Conservation (phyloP, 2,329 filamentous ascomycete species). For the Colletotrichum siamense region DNA sequence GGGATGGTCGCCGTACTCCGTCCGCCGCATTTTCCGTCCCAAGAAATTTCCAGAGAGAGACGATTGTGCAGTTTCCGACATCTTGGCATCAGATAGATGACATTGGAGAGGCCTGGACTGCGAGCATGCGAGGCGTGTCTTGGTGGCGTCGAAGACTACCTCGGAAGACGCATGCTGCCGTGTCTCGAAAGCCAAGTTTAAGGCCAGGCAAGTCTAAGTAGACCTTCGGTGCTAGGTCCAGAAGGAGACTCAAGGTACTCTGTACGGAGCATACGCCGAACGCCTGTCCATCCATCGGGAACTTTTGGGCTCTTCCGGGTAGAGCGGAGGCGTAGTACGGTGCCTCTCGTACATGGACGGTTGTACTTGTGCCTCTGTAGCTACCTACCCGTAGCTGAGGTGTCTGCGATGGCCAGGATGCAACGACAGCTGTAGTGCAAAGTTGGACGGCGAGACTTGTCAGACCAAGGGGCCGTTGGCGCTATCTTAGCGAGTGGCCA, state of each 20-base stretch:
- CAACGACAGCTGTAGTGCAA: background rate
- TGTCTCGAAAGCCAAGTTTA: constrained; percentile 9
- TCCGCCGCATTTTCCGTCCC: constrained; percentile 1
- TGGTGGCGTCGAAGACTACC: background rate
- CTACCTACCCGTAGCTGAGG: background rate
- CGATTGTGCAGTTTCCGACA: background rate
- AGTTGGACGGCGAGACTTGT: background rate
- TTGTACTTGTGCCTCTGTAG: background rate
- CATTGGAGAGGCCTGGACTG: background rate
- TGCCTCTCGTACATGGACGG: background rate
- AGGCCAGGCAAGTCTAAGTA: background rate
- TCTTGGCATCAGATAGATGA: background rate
- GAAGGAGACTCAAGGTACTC: background rate
- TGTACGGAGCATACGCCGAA: background rate
- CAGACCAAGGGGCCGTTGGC: background rate
- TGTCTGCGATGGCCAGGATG: background rate
- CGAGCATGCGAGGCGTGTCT: background rate
- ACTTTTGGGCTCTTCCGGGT: background rate
- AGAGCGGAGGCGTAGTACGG: background rate
- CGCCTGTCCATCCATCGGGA: background rate
- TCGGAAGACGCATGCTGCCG: background rate
- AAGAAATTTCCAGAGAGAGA: background rate
- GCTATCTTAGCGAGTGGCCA: background rate
- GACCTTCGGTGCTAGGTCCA: background rate
- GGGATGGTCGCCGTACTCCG: background rate